Evolutionary conservation across 352 stramenopile genomes (phyloP), one percentile per base, ranked within the genome.

Genomic region (Peronospora farinosa): DNA sequence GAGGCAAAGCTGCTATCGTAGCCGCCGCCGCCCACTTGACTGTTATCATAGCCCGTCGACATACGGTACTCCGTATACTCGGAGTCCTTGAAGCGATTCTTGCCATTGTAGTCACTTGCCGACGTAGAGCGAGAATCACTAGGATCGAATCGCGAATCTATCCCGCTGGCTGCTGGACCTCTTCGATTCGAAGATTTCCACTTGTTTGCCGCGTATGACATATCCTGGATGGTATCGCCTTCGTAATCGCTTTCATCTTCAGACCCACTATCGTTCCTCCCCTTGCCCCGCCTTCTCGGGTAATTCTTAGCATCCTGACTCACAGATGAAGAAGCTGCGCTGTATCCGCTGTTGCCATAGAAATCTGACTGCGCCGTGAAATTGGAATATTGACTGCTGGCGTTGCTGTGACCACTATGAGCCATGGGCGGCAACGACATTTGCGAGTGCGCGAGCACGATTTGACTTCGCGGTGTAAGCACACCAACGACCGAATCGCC

Each of bases 401-500:
- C 21, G 13, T 57, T 56, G 12, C 43, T 57, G 2, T 62, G 30
- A 16, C 38, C 39, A 5, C 48, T 48, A 12, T 63, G 50, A 7
- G 60, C 61, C 56, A 69, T 63, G 2, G 67, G 59, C 5, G 69
- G 69, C 33, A 73, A 45, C 30, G 70, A 77, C 55, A 65, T 52
- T 38, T 63, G 63, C 16, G 70, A 60, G 27, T 72, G 59, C 12
- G 57, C 65, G 5, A 74, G 61, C 6, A 52, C 61, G 11, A 86
- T 86, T 39, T 86, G 70, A 51, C 70, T 84, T 7, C 54, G 55
- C n/a, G 77, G 74, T 9, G 77, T 84, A n/a, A 88, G 54, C 38
- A 84, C 50, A 53, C 86, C 77, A 9, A 83, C 51, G 16, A 65
- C 67, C 19, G 64, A 67, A 45, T 84, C 67, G 57, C 78, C 72